These are phyloP conservation scores for Pichia sp. DNA, from an alignment of 1,139 yeast genomes.

Conservation along the genomic window DNA sequence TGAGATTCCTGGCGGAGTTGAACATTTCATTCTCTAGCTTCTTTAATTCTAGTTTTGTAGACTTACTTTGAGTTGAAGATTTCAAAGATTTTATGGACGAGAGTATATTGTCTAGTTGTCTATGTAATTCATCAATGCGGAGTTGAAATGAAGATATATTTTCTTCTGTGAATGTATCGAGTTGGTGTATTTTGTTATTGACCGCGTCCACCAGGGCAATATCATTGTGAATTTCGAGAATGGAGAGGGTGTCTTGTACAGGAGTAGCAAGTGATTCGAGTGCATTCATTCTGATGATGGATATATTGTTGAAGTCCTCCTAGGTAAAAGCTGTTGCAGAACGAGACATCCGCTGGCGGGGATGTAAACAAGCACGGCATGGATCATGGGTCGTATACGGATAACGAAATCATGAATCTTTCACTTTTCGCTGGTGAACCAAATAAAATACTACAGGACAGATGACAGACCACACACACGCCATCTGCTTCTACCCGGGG, in stretches of 20 bases:
- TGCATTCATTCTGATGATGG: background rate
- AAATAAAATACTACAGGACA: too few species aligned
- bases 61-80: slow-evolving; percentile 17
- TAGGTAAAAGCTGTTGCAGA: too few species aligned
- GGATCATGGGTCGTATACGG: too few species aligned
- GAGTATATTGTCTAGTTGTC: slow-evolving; percentile 17
- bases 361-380: background rate
- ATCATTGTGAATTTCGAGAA: slow-evolving; percentile 49
- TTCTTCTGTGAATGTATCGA: slow-evolving; percentile 24
- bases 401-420: too few species aligned
- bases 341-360: background rate
- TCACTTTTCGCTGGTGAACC: too few species aligned
- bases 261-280: slow-evolving; percentile 20
- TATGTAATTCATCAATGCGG: slow-evolving; percentile 11
- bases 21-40: slow-evolving; percentile 44
- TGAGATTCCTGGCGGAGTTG: slow-evolving; percentile 47
- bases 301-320: too few species aligned
- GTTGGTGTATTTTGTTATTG: slow-evolving; percentile 32
- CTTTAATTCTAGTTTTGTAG: slow-evolving; percentile 20
- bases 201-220: slow-evolving; percentile 42
- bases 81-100: slow-evolving; percentile 18
- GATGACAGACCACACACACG: too few species aligned
- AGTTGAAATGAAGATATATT: slow-evolving; percentile 1
- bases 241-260: slow-evolving; percentile 28
- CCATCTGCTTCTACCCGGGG: too few species aligned